Evolutionary conservation across 192 early-diverging fungal species (phyloP), one percentile per base, ranked within the genome.

Genomic region (Linnemannia hyalina): DNA sequence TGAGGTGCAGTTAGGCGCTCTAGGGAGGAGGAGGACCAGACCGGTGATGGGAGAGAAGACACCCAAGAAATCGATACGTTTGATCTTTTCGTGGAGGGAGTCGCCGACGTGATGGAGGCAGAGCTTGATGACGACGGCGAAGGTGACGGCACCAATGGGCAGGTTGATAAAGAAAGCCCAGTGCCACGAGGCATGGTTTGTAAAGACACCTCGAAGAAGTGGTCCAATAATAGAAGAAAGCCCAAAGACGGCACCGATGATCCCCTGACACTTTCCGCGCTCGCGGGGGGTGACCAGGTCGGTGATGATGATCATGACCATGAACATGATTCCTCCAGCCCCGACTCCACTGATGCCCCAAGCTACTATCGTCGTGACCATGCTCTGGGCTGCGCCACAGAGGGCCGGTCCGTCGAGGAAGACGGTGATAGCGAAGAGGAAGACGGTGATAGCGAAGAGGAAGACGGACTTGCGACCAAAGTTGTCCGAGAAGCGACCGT

Each of bases 321-420:
- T 69, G 38, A 91, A 80, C 71, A 95, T 86, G 40, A 92, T 76
- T 38, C 92, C 92, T 65, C 91, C 93, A 41, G 91, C 92, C 52
- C 96, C 96, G 47, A 95, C 74, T 42, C 96, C 96, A 47, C 93
- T 91, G 74, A 97, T 89, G 55, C 88, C 95, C 69, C 96, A 90
- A 20, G 91, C 92, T 72, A 90, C 77, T 73, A 97, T 95, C 36
- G 96, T 80, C 89, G 92, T 88, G 32, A 70, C 77, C 82, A 93
- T 88, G 49, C 26, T 89, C 8, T 76, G 80, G 23, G 85, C 87
- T 3, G 88, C 76, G 47, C 94, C 96, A 78, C 93, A 96, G 15
- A 96, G 80, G 36, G 90, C 76, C 29, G 92, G 93, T 20, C 95
- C 95, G 41, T 92, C 42, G 74, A 92, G 82, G 78, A 97, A 97